Percentiles rank a stretch among this genome's conserved stretches.
Conservation (phyloP, 495 filamentous ascomycete species). For the Immersiella caudata region DNA sequence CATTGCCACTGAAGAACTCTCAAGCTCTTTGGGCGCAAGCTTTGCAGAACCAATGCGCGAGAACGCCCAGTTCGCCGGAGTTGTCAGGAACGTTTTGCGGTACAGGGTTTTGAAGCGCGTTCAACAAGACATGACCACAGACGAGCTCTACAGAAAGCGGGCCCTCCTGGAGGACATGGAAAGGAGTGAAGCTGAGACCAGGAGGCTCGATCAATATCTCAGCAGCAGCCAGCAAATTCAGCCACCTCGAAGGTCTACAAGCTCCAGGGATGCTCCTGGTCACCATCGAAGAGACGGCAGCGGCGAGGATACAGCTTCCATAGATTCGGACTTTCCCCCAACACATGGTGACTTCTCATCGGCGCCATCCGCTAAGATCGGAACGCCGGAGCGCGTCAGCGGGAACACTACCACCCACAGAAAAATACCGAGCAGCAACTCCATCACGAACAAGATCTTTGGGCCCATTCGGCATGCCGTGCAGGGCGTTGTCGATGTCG, state of each 20-base stretch:
- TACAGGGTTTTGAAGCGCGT: conserved; percentile 91
- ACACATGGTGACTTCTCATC: conserved; percentile 72
- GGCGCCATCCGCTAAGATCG: conserved; percentile 64
- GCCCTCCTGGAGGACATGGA: conserved; percentile 79
- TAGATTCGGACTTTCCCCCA: conserved; percentile 93
- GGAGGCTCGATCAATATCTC: conserved; percentile 89
- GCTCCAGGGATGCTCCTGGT: conserved; percentile 51
- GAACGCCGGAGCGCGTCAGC: conserved; percentile 48
- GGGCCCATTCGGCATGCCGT: conserved; percentile 91
- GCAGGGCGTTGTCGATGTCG: conserved; percentile 92
- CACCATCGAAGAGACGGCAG: conserved; percentile 50
- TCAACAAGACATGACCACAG: conserved; percentile 95
- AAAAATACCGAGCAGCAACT: conserved; percentile 76
- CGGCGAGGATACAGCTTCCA: conserved; percentile 73
- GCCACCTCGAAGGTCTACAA: conserved; percentile 67
- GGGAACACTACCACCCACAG: conserved; percentile 56
- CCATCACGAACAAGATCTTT: conserved; percentile 91
- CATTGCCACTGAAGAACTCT: conserved; percentile 91
- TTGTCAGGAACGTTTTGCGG: conserved; percentile 83
- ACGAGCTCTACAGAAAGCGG: conserved; percentile 83
- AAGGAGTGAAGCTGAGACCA: conserved; percentile 85
- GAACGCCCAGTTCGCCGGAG: conserved; percentile 93
- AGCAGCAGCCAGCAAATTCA: conserved; percentile 63
- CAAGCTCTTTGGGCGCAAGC: conserved; percentile 75
- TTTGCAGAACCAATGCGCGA: conserved; percentile 98